These are phyloP conservation scores for Tolypocladium ophioglossoides DNA, from an alignment of 2,329 filamentous ascomycete species.

Conservation along the genomic window DNA sequence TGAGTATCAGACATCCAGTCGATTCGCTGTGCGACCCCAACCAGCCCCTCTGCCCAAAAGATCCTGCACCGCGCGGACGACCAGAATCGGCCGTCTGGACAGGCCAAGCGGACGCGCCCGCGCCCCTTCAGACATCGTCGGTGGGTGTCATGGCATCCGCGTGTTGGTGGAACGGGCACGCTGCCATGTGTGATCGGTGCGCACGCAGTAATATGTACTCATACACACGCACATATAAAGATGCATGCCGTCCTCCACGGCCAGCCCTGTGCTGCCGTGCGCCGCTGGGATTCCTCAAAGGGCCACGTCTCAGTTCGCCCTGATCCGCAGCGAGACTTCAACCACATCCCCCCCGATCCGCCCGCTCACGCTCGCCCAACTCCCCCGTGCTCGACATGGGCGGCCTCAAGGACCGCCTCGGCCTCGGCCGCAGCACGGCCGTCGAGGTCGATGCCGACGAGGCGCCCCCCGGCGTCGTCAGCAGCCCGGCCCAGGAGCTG, in stretches of 20 bases:
- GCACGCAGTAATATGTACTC: not conserved
- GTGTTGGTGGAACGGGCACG: not conserved
- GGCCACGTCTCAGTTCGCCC: no score
- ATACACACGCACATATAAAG: not conserved
- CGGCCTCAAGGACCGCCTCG: conserved; percentile 9
- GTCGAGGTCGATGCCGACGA: not conserved
- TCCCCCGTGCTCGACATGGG: no score
- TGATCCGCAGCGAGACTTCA: no score
- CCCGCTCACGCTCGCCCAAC: no score
- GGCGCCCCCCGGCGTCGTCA: conserved; percentile 5
- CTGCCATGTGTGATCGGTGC: not conserved
- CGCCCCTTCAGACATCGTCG: no score
- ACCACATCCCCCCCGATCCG: no score
- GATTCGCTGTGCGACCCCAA: no score
- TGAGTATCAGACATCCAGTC: no score
- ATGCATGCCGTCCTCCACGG: not conserved
- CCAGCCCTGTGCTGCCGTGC: not conserved
- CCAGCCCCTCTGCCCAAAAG: no score
- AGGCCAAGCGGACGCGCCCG: not conserved
- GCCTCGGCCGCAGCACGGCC: not conserved
- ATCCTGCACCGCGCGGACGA: no score
- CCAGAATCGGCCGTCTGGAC: no score
- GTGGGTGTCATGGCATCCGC: no score
- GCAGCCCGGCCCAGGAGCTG: conserved; percentile 15
- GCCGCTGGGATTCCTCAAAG: not conserved